These are phyloP conservation scores for Hypseocharis bilobata DNA, from an alignment of 441 rosid species.

Conservation along the genomic window DNA sequence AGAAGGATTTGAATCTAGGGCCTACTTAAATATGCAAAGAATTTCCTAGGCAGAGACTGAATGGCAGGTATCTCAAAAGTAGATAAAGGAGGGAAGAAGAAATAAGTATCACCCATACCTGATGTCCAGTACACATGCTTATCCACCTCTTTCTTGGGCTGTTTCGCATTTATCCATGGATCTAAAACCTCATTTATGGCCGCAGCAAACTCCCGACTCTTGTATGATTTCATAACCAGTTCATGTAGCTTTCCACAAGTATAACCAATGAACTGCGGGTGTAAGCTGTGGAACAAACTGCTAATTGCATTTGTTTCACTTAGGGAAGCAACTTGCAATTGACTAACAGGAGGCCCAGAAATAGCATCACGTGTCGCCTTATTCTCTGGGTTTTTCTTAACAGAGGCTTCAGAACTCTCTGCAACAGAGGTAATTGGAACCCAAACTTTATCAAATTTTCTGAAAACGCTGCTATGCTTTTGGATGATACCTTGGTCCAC, in stretches of 20 bases:
- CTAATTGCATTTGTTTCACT: slow-evolving; percentile 27
- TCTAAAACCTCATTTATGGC: slow-evolving; percentile 94
- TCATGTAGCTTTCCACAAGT: slow-evolving; percentile 91
- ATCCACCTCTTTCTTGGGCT: slow-evolving; percentile 83
- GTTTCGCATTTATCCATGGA: slow-evolving; percentile 90
- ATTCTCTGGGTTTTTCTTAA: slow-evolving; percentile 29
- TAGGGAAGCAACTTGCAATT: slow-evolving; percentile 25
- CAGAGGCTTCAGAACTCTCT: slow-evolving; percentile 38
- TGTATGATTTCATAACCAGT: slow-evolving; percentile 91
- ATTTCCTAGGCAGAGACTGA: too few species aligned
- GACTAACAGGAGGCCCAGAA: slow-evolving; percentile 30
- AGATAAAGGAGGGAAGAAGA: background rate
- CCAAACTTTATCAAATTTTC: slow-evolving; percentile 86
- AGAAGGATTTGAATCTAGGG: too few species aligned
- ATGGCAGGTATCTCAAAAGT: background rate
- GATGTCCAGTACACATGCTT: slow-evolving; percentile 64
- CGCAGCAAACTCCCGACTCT: slow-evolving; percentile 93
- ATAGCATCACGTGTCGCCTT: slow-evolving; percentile 32
- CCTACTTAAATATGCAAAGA: too few species aligned
- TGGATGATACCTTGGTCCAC: slow-evolving; percentile 60
- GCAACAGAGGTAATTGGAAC: slow-evolving; percentile 53
- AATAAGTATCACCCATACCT: slow-evolving; percentile 40
- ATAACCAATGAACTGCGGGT: slow-evolving; percentile 93
- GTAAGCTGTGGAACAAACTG: slow-evolving; percentile 50
- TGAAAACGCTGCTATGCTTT: slow-evolving; percentile 68